These are phyloP conservation scores for Ophiostoma sp. DNA, from an alignment of 2,329 filamentous ascomycete species.

Conservation along the genomic window DNA sequence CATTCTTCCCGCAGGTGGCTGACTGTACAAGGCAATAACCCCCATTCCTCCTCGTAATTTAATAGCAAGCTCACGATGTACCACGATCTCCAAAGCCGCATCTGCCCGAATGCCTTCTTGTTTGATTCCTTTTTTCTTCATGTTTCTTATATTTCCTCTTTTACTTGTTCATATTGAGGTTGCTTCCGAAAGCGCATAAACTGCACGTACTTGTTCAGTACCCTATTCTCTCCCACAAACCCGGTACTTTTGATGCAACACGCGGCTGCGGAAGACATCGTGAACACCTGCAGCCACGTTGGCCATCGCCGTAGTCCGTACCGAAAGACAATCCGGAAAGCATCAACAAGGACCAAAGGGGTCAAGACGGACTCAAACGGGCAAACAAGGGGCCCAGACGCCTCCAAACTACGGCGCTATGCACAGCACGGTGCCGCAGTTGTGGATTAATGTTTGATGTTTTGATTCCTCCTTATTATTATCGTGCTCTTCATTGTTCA, in stretches of 20 bases:
- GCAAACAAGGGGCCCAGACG: not conserved
- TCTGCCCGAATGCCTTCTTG: not conserved
- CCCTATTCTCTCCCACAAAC: not conserved
- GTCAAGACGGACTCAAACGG: not conserved
- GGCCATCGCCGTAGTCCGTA: not conserved
- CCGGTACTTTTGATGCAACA: not conserved
- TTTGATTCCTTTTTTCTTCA: not conserved
- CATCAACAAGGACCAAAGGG: not conserved
- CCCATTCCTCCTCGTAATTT: not conserved
- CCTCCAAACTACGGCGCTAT: not conserved
- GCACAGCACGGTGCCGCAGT: not conserved
- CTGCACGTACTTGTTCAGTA: no score
- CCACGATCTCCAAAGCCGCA: not conserved
- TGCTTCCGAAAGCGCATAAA: not conserved
- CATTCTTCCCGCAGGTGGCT: not conserved
- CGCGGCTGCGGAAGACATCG: not conserved
- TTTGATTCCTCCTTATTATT: not conserved
- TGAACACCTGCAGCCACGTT: slow-evolving; percentile 7
- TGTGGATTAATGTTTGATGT: not conserved
- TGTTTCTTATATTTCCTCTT: not conserved
- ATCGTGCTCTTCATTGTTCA: slow-evolving; percentile 3
- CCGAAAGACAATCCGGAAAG: not conserved
- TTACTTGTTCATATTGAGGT: not conserved
- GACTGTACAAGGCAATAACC: not conserved
- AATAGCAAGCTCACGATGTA: not conserved